Conservation (phyloP, 2,329 filamentous ascomycete genomes). For the Nannizziopsis arthrosporioides region DNA sequence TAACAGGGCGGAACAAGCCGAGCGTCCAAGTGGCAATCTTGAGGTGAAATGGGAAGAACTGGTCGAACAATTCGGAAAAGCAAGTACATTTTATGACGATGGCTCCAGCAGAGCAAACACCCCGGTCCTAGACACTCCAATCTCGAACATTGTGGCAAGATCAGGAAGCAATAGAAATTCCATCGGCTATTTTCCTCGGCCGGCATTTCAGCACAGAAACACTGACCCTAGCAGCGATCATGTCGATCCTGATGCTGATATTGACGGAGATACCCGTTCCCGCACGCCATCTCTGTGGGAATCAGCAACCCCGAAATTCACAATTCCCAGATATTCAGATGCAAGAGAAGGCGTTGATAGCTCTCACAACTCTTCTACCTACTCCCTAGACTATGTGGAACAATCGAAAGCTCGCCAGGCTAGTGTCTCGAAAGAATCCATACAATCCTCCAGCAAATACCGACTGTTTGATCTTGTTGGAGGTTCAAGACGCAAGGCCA, state of each 20-base stretch:
- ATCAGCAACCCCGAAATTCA: slow-evolving; percentile 31
- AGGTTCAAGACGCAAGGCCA: slow-evolving; percentile 13
- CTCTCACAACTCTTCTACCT: slow-evolving; percentile 38
- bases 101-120: slow-evolving; percentile 29
- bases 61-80: slow-evolving; percentile 38
- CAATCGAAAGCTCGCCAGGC: slow-evolving; percentile 27
- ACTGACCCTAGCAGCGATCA: slow-evolving; percentile 23
- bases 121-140: slow-evolving; percentile 25
- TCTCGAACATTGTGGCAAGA: slow-evolving; percentile 21
- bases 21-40: slow-evolving; percentile 36
- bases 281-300: slow-evolving; percentile 37
- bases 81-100: slow-evolving; percentile 33
- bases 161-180: slow-evolving; percentile 31
- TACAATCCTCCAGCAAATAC: slow-evolving; percentile 27
- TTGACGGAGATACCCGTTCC: slow-evolving; percentile 36
- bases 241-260: slow-evolving; percentile 22
- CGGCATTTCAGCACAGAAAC: slow-evolving; percentile 29
- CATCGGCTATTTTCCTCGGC: slow-evolving; percentile 32
- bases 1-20: slow-evolving; percentile 37
- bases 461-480: slow-evolving; percentile 34
- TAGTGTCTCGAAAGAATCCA: slow-evolving; percentile 28
- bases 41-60: slow-evolving; percentile 41
- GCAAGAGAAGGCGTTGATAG: slow-evolving; percentile 33
- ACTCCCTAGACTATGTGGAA: slow-evolving; percentile 33
- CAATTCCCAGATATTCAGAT: slow-evolving; percentile 31